Conservation (phyloP, 1,284 basidiomycete species). For the Papiliotrema fonsecae region DNA sequence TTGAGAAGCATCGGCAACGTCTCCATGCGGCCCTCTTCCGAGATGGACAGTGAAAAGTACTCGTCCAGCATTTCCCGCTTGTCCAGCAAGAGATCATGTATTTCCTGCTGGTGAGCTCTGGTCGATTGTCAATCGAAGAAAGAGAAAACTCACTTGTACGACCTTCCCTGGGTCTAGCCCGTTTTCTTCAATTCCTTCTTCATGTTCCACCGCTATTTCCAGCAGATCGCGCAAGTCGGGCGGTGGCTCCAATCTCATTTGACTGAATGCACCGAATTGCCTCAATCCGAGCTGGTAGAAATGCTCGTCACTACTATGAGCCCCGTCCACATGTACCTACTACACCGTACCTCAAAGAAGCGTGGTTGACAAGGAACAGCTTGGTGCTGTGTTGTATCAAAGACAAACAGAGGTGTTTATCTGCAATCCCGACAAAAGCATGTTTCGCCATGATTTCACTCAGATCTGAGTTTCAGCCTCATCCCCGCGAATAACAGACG, state of each 20-base stretch:
- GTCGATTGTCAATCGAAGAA: background rate
- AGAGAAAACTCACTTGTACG: slow-evolving; percentile 57
- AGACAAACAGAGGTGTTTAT: slow-evolving; percentile 66
- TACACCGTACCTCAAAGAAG: slow-evolving; percentile 60
- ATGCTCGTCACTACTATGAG: slow-evolving; percentile 70
- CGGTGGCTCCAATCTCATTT: slow-evolving; percentile 75
- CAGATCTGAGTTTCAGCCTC: slow-evolving; percentile 55
- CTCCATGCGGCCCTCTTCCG: slow-evolving; percentile 60
- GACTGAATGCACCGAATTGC: slow-evolving; percentile 80
- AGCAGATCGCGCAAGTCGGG: slow-evolving; percentile 68
- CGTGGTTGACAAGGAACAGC: slow-evolving; percentile 84
- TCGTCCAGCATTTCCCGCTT: slow-evolving; percentile 83
- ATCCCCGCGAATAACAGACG: background rate
- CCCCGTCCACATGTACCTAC: background rate
- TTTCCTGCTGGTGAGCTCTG: background rate
- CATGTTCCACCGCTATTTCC: slow-evolving; percentile 70
- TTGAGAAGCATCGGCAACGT: slow-evolving; percentile 75
- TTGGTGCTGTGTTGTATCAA: slow-evolving; percentile 84
- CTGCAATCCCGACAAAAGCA: slow-evolving; percentile 89
- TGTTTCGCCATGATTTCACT: slow-evolving; percentile 80
- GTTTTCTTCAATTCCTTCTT: slow-evolving; percentile 48
- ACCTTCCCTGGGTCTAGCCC: slow-evolving; percentile 53
- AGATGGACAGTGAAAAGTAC: slow-evolving; percentile 79
- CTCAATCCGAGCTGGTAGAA: slow-evolving; percentile 91
- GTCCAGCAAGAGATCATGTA: slow-evolving; percentile 35